Base-by-base conservation (phyloP, 352 stramenopile species). In the Phytopythium mirpurense region DNA sequence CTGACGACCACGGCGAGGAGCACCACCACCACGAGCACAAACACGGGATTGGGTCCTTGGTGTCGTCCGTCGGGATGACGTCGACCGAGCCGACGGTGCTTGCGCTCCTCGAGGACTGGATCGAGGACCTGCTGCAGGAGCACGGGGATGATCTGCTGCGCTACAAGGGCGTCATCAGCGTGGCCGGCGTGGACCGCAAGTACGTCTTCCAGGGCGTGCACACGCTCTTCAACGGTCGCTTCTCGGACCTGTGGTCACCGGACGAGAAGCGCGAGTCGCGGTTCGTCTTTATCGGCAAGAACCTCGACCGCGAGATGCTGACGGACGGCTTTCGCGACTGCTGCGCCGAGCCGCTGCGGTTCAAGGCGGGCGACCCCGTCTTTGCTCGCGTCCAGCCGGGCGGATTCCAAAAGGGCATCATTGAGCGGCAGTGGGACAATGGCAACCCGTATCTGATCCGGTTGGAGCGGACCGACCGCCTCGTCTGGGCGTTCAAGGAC, bases 141-240 rank as follows among this genome's bases (percentile, higher is more conserved):
- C 79, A 96, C 54, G 90, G 88, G 24, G 85, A 83, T 2, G 86
- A 98, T 66, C 62, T 98, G 18, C 95, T 98, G 57, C 84, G 94
- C 21, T 96, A 88, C 54, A 98, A 98, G 74, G 92, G 92, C 40
- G 72, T 98, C 34, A 75, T 98, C 46, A 88, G 77, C 49, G 96
- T 98, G 51, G 90, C 90, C 58, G 89, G 96, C 54, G 89, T 90
- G 16, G 75, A 97, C 68, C 74, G 73, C 12, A 97, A 97, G 62
- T 98, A 97, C 71, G 90, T 98, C 9, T 98, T 98, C 63, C 93
- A 98, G 63, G 93, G 93, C 40, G 94, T 98, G 9, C 93, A 98
- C 74, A 95, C 97, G 75, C 96, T 98, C 42, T 96, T 98, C 63
- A 96, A 97, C 69, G 93, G 93, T 48, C 81, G 88, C 37, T 89